Conservation (phyloP, 108 stramenopile species). For the Stephanodiscus triporus region DNA sequence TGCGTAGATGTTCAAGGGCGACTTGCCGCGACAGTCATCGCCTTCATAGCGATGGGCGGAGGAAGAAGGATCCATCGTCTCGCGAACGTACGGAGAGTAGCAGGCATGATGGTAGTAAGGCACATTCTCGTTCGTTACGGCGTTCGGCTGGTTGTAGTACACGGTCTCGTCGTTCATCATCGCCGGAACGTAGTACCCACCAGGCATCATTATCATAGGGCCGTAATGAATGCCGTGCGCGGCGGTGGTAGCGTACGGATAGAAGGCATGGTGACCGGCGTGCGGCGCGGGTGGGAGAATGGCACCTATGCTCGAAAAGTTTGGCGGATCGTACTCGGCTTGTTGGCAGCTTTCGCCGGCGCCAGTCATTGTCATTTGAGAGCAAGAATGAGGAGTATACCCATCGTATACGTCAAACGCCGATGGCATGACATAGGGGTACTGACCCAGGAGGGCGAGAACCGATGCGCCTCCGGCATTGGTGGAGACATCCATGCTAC, state of each 20-base stretch:
- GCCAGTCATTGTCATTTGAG: background rate
- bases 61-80: background rate
- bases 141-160: slow-evolving; percentile 9
- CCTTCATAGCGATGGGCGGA: background rate
- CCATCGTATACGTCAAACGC: background rate
- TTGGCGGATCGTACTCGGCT: slow-evolving; percentile 4
- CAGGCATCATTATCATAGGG: background rate
- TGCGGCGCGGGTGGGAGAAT: background rate
- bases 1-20: background rate
- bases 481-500: background rate
- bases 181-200: slow-evolving; percentile 1
- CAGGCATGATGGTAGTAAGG: background rate
- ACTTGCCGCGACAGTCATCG: background rate
- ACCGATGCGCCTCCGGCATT: slow-evolving; percentile 10
- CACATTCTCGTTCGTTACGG: background rate
- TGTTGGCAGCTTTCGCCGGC: background rate
- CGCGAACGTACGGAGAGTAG: too few relatives aligned
- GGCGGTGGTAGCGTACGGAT: background rate
- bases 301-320: background rate
- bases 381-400: background rate
- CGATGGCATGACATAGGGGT: slow-evolving; percentile 1
- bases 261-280: background rate
- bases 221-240: background rate
- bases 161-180: slow-evolving; percentile 2
- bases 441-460: slow-evolving; percentile 6